Percentiles rank a stretch among this genome's conserved stretches.
phyloP scores from a whole-genome alignment of 1,284 basidiomycete species.

The Heterobasidion irregulare region DNA sequence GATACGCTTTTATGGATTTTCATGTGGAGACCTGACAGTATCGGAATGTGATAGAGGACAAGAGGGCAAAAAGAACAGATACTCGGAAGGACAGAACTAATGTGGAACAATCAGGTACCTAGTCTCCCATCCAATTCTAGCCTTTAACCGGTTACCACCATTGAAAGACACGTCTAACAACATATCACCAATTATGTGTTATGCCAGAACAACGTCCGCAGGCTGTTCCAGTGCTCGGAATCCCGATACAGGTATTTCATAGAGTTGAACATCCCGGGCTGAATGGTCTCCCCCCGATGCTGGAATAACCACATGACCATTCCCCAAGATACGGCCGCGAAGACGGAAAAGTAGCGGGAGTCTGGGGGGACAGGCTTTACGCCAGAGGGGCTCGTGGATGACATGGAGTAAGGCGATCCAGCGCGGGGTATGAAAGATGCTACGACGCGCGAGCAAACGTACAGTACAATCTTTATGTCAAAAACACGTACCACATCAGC shows the following conservation, averaged over 20 bases:
- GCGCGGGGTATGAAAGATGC: constrained; percentile 83
- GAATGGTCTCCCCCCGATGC: constrained; percentile 79
- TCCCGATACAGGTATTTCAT: constrained; percentile 79
- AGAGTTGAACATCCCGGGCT: constrained; percentile 88
- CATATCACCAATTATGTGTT: constrained; percentile 44
- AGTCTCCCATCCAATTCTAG: too few relatives aligned
- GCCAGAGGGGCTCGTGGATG: constrained; percentile 25
- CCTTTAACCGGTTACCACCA: too few relatives aligned
- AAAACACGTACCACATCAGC: background rate
- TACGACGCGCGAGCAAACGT: constrained; percentile 85
- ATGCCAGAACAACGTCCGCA: constrained; percentile 72
- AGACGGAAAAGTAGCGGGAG: constrained; percentile 75
- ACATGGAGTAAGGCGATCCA: constrained; percentile 32
- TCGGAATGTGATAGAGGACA: too few relatives aligned
- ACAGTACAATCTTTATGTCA: constrained; percentile 80
- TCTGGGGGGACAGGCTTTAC: constrained; percentile 76
- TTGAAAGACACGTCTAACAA: background rate
- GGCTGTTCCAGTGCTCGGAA: constrained; percentile 64
- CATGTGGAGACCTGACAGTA: too few relatives aligned
- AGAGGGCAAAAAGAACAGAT: too few relatives aligned
- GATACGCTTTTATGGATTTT: too few relatives aligned
- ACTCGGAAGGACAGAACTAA: too few relatives aligned
- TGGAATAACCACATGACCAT: constrained; percentile 97
- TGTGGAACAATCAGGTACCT: too few relatives aligned
- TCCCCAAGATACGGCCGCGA: constrained; percentile 91